Base-by-base conservation (phyloP, 306 rosid genomes). In the Cicer arietinum region DNA sequence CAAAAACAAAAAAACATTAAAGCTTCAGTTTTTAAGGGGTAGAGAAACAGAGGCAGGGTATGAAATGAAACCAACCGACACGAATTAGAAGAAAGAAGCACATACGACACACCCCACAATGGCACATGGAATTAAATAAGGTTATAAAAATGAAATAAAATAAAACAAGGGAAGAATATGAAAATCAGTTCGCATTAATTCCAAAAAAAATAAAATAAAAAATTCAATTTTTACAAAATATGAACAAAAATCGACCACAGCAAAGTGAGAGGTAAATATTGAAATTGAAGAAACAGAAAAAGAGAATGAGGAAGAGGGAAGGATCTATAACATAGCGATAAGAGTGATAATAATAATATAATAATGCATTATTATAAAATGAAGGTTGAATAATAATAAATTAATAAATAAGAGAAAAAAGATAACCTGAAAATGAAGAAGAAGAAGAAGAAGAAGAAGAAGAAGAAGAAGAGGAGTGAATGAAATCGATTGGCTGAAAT, bases 111-210 rank as follows among this genome's bases (percentile, higher is more conserved):
- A 44, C 25, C 68, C 46, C 66, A 69, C 3, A 20, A 6, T 9
- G 44, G 17, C 58, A 74, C 74, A 82, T 61, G 77, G 65, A 57
- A 57, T 20, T 17, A 18, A 60, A 72, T 74, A 66, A 57, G 65
- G 10, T 69, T 43, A 69, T 37, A 56, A n/a, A 35, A 64, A 42
- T 9, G 54, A 18, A 75, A 71, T 56, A 56, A 43, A 56, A 65
- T 42, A 58, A 43, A 56, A 65, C 25, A 58, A 71, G 47, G 45
- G 71, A 30, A 30, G n/a, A n/a, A n/a, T n/a, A n/a, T n/a, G n/a
- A n/a, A n/a, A n/a, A n/a, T n/a, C n/a, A n/a, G n/a, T n/a, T n/a
- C 45, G 35, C 69, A 46, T 1, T 2, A 25, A 14, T 37, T 41
- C 40, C 8, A 22, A 22, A 50, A 22, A 53, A 22, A n/a, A n/a